Evolutionary conservation across 179 eudicot genomes (phyloP), one percentile per base, ranked within the genome.

Genomic region (Spergularia azorica): DNA sequence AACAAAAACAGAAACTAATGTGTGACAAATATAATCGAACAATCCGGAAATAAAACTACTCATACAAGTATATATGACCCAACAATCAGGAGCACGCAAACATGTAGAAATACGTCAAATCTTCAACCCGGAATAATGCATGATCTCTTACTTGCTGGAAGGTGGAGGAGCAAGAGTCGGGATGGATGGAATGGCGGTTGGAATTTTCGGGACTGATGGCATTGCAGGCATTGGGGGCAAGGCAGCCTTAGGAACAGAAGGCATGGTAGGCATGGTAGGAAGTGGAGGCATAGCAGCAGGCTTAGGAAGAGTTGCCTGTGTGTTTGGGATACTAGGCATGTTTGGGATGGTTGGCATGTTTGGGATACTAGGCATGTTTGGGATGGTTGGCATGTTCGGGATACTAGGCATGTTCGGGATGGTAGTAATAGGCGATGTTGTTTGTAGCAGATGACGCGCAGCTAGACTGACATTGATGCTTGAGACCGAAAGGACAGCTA

Each of bases 391-490:
- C 12, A 60, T 65, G n/a, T 55, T 32, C 2, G 79, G 79, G 20
- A 76, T 63, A 70, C 54, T 77, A 0, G 80, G 80, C n/a, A 77
- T 36, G 52, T 17, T 58, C 15, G 79, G 79, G 39, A 76, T 78
- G 81, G 39, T 79, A 11, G 81, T 70, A 58, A 71, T 67, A 11
- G 78, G 82, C 63, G 17, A 32, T 8, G 78, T 74, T 39, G 81
- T 74, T 72, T 82, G 84, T 59, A 82, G 72, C 16, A 83, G 80
- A 36, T 55, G 80, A 56, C 80, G 83, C 6, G 76, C 68, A 32
- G 67, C 81, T 48, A 67, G 21, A 66, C 75, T 48, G 8, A 67
- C 78, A 8, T 79, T n/a, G 18, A 83, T 73, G 81, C 59, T 73
- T 17, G 74, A 10, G 46, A 76, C 48, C 1, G 79, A 54, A 54